These are phyloP conservation scores for Brasenia schreberi DNA, from an alignment of 164 flowering plant genomes.

Conservation along the genomic window DNA sequence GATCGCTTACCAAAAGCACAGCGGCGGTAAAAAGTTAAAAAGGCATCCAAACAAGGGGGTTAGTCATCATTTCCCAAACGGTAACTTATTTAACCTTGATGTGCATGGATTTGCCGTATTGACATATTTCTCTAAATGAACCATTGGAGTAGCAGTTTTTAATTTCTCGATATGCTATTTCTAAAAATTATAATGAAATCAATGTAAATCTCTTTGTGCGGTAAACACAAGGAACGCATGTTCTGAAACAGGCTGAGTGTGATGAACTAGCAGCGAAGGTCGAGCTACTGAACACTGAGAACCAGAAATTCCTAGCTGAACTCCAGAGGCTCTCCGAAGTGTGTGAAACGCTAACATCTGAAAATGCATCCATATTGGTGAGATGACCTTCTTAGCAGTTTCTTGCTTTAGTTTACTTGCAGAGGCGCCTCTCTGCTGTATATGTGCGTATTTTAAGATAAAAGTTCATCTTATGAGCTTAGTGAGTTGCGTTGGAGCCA, in stretches of 20 bases:
- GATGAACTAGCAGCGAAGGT: slow-evolving; percentile 75
- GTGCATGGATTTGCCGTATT: too few relatives aligned
- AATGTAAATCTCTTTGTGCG: too few relatives aligned
- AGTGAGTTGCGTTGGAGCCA: too few relatives aligned
- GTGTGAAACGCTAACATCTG: slow-evolving; percentile 58
- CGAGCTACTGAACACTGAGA: slow-evolving; percentile 47
- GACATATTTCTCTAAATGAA: too few relatives aligned
- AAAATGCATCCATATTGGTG: slow-evolving; percentile 69
- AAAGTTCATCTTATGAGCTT: background rate
- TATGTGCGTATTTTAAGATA: background rate
- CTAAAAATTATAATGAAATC: too few relatives aligned
- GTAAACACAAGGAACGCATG: background rate
- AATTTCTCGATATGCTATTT: too few relatives aligned
- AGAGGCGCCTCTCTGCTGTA: background rate
- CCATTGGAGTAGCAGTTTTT: too few relatives aligned
- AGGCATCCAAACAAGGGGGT: too few relatives aligned
- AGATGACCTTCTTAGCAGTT: background rate
- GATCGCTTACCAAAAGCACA: too few relatives aligned
- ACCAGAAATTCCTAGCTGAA: slow-evolving; percentile 42
- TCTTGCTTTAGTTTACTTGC: background rate
- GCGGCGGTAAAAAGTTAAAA: too few relatives aligned
- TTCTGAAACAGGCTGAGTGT: slow-evolving; percentile 62
- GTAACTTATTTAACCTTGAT: too few relatives aligned
- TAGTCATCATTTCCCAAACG: too few relatives aligned
- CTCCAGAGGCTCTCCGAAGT: slow-evolving; percentile 61